Conservation (phyloP, 176 grass and related monocot species). For the Zea luxurians region DNA sequence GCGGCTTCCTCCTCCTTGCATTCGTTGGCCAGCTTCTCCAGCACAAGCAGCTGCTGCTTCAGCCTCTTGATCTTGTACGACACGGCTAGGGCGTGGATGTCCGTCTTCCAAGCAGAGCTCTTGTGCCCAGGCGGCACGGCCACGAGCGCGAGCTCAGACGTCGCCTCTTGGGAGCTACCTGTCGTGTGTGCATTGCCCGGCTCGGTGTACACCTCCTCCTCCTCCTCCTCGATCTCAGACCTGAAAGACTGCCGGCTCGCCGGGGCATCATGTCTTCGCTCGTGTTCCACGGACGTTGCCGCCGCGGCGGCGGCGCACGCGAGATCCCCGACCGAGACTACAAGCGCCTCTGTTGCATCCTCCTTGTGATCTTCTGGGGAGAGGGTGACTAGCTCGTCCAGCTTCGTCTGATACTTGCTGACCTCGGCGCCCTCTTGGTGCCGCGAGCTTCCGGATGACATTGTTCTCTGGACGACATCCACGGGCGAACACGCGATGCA, state of each 20-base stretch:
- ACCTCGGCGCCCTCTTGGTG: neutral
- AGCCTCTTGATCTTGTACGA: conserved; percentile 98
- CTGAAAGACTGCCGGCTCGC: neutral
- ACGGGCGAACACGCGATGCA: conserved; percentile 21
- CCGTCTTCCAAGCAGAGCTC: conserved; percentile 54
- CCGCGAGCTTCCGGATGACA: neutral
- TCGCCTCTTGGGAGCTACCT: conserved; percentile 30
- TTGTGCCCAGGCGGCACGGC: conserved; percentile 8
- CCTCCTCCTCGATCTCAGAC: conserved; percentile 62
- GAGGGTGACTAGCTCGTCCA: conserved; percentile 26
- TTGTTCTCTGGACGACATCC: conserved; percentile 10
- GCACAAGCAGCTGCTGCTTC: conserved; percentile 66
- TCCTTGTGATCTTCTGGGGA: conserved; percentile 15
- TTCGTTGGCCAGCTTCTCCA: conserved; percentile 52
- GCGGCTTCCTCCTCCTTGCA: conserved; percentile 16
- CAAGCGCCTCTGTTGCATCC: neutral
- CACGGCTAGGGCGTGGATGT: conserved; percentile 74
- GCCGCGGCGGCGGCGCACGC: neutral
- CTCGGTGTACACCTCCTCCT: conserved; percentile 57
- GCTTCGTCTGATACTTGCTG: conserved; percentile 12
- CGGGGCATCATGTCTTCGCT: neutral
- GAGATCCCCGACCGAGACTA: neutral
- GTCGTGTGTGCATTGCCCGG: conserved; percentile 18
- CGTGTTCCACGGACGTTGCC: neutral
- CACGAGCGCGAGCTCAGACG: conserved; percentile 17